Conservation (phyloP, 371 early-diverging fungal genomes). For the Actinomortierella wolfii region DNA sequence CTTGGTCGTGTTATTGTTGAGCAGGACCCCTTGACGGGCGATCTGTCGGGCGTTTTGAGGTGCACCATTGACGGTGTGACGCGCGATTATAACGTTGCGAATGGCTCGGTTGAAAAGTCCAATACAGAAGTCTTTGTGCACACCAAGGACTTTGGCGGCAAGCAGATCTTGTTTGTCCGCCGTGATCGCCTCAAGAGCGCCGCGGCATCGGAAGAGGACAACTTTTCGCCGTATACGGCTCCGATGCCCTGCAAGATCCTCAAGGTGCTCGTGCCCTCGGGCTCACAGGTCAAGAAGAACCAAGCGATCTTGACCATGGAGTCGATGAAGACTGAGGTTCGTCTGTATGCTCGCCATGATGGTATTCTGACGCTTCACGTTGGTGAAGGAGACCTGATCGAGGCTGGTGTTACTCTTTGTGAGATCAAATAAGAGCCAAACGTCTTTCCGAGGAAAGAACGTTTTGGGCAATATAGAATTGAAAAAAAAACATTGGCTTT, state of each 20-base stretch:
- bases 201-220: constrained; percentile 47
- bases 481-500: too few relatives aligned
- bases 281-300: constrained; percentile 63
- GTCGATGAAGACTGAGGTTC: constrained; percentile 80
- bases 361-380: constrained; percentile 67
- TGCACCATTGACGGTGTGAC: constrained; percentile 60
- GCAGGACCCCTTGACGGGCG: constrained; percentile 37
- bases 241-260: constrained; percentile 79
- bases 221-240: constrained; percentile 70
- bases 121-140: constrained; percentile 57
- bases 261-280: constrained; percentile 58
- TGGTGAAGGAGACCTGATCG: constrained; percentile 67
- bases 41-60: constrained; percentile 49
- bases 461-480: too few relatives aligned
- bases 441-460: too few relatives aligned
- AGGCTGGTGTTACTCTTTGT: constrained; percentile 70
- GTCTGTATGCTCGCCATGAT: constrained; percentile 63
- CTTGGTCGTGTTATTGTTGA: constrained; percentile 35
- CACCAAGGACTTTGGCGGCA: constrained; percentile 54
- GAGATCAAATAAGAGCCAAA: constrained; percentile 49
- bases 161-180: constrained; percentile 55
- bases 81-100: constrained; percentile 60
- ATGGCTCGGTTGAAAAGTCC: constrained; percentile 53
- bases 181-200: constrained; percentile 55
- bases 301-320: constrained; percentile 71